phyloP scores from a whole-genome alignment of 257 asterid species.

The Nicotiana otophora region DNA sequence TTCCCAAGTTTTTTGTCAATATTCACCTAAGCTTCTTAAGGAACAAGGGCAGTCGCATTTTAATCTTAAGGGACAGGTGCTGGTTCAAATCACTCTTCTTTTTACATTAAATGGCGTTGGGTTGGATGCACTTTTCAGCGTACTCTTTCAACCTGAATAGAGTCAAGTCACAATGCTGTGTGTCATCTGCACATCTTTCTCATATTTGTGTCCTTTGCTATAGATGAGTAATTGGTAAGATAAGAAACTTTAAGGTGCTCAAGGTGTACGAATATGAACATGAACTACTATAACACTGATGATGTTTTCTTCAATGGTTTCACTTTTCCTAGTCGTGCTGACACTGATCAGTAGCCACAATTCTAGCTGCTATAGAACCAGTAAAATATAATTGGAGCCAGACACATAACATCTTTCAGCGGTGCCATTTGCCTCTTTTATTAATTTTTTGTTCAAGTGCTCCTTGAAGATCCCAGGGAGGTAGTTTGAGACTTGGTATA shows the following conservation, averaged over 20 bases:
- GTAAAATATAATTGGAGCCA: not conserved
- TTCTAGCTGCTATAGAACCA: not conserved
- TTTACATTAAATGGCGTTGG: not conserved
- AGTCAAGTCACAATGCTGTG: not conserved
- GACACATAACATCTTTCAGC: not conserved
- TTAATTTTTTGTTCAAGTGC: not conserved
- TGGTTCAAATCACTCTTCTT: not conserved
- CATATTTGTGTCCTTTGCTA: not conserved
- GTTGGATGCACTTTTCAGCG: not conserved
- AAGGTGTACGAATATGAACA: not conserved
- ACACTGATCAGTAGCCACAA: not conserved
- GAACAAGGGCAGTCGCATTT: not conserved
- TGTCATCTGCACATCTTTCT: not conserved
- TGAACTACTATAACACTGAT: not conserved
- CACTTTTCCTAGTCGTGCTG: not conserved
- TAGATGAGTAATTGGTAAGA: not conserved
- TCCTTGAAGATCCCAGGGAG: not conserved
- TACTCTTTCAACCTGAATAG: not conserved
- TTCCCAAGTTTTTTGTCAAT: not conserved
- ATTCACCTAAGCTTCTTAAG: not conserved
- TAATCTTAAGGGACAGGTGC: not conserved
- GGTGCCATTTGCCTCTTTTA: not conserved
- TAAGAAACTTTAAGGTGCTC: not conserved
- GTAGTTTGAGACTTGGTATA: not conserved
- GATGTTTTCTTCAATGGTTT: not conserved